Evolutionary conservation across 495 filamentous ascomycete genomes (phyloP), one percentile per base, ranked within the genome.

Genomic region (Penicillium turbatum): DNA sequence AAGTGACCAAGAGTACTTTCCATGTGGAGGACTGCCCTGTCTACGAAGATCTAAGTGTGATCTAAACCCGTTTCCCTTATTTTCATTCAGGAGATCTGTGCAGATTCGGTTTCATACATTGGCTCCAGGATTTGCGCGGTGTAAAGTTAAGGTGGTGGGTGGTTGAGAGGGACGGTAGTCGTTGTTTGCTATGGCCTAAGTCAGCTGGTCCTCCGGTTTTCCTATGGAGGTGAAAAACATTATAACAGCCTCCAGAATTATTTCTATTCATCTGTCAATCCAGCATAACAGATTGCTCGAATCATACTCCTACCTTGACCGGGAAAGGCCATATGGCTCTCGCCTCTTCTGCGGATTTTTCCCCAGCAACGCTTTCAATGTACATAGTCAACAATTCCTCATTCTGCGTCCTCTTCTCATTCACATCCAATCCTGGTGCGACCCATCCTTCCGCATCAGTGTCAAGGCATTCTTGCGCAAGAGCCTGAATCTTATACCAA

Each of bases 361-460:
- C 48, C 16, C 56, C 57, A 16, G 53, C 56, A 53, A 64, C 34
- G n/a, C 54, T 55, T 48, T 61, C 63, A 57, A 65, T 61, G 37
- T 56, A 70, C 54, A 69, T 56, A 3, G 54, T 6, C 39, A 67
- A 26, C 35, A 72, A 42, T 45, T 70, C 57, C 39, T 54, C 54
- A 51, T 70, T 72, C 55, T 67, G 63, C 42, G 27, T 56, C 38
- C 42, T 43, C 40, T 64, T 68, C 42, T 67, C 45, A 5, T 9
- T 47, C 30, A 71, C 45, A 59, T 75, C 66, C 40, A 72, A 24
- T 44, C 62, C 57, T 17, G 66, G 72, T 13, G 66, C 34, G 1
- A 70, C 44, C 67, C 68, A 75, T 2, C 67, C 70, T 46, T 75
- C 70, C 2, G 63, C 63, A 63, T 75, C 68, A 30, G 69, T 73